These are phyloP conservation scores for Vaccinium myrtillus DNA, from an alignment of 148 eudicot species.

Conservation along the genomic window DNA sequence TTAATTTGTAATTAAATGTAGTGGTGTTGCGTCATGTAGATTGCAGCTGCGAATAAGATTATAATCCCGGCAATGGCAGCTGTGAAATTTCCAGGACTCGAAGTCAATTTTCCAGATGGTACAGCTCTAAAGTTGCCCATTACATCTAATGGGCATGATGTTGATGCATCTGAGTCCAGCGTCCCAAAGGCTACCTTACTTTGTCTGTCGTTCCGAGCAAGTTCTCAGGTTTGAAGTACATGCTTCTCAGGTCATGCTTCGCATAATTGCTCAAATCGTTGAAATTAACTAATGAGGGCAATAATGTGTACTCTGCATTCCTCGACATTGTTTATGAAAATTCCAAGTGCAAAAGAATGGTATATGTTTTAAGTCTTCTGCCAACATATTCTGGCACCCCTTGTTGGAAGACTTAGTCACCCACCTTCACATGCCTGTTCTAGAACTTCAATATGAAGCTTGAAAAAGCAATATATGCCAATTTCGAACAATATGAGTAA, in stretches of 20 bases:
- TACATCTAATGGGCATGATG: constrained; percentile 36
- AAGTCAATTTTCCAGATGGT: constrained; percentile 68
- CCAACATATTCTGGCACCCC: not conserved
- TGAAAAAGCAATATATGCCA: not conserved
- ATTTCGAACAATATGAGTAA: not conserved
- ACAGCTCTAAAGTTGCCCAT: constrained; percentile 59
- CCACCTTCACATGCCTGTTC: not conserved
- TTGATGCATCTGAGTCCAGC: constrained; percentile 30
- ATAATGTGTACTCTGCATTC: not conserved
- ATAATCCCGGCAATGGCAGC: constrained; percentile 73
- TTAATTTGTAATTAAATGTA: constrained; percentile 10
- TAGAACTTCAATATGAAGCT: not conserved
- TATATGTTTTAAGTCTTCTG: too few species aligned
- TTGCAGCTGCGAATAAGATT: constrained; percentile 74
- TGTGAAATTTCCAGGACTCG: constrained; percentile 72
- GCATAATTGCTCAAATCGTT: not conserved
- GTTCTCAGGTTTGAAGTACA: constrained; percentile 62
- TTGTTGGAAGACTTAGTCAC: not conserved
- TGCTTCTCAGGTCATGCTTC: not conserved
- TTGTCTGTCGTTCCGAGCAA: constrained; percentile 83
- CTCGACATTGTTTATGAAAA: not conserved
- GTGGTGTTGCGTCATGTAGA: constrained; percentile 39
- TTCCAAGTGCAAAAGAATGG: not conserved
- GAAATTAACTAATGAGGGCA: not conserved
- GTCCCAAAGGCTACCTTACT: constrained; percentile 68